Evolutionary conservation across 2,329 filamentous ascomycete species (phyloP).

Genomic region (Aspergillus japonicus): DNA sequence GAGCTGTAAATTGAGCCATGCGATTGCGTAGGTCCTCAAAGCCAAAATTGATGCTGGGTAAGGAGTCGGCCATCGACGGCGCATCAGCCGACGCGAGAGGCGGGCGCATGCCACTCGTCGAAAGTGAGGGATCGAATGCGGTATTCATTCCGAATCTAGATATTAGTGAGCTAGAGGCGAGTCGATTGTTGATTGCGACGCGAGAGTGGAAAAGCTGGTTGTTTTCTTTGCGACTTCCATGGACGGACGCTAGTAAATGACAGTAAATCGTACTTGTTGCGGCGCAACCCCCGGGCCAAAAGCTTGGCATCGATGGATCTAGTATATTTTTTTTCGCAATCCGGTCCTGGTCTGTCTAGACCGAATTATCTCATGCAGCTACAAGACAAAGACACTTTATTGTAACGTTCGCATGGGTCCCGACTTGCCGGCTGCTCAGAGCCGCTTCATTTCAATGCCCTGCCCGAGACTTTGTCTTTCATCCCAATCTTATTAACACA

Average conservation of each 20-base stretch:
- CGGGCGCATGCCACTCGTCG: slow-evolving; percentile 53
- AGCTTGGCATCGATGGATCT: slow-evolving; percentile 10
- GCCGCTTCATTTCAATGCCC: neutral
- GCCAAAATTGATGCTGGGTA: slow-evolving; percentile 90
- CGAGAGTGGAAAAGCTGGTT: neutral
- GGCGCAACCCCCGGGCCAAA: slow-evolving; percentile 14
- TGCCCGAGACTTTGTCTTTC: neutral
- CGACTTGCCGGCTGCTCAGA: slow-evolving; percentile 7
- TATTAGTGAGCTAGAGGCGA: neutral
- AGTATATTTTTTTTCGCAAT: slow-evolving; percentile 8
- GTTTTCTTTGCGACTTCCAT: neutral
- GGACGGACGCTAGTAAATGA: slow-evolving; percentile 1
- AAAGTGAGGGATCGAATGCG: slow-evolving; percentile 59
- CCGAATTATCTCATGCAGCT: neutral
- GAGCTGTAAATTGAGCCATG: slow-evolving; percentile 87
- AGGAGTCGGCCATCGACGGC: slow-evolving; percentile 62
- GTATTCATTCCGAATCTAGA: slow-evolving; percentile 31
- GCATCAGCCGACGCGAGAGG: slow-evolving; percentile 53
- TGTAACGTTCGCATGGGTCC: slow-evolving; percentile 7
- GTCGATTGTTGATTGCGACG: neutral
- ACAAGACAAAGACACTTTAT: slow-evolving; percentile 2
- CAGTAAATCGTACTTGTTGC: slow-evolving; percentile 9
- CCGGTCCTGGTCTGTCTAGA: neutral
- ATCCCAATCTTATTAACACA: slow-evolving; percentile 2
- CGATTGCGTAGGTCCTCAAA: slow-evolving; percentile 93